Percentiles rank a stretch among this genome's conserved stretches.
phyloP scores from a whole-genome alignment of 2,329 filamentous ascomycete genomes.

The Phyllosticta citribraziliensis region DNA sequence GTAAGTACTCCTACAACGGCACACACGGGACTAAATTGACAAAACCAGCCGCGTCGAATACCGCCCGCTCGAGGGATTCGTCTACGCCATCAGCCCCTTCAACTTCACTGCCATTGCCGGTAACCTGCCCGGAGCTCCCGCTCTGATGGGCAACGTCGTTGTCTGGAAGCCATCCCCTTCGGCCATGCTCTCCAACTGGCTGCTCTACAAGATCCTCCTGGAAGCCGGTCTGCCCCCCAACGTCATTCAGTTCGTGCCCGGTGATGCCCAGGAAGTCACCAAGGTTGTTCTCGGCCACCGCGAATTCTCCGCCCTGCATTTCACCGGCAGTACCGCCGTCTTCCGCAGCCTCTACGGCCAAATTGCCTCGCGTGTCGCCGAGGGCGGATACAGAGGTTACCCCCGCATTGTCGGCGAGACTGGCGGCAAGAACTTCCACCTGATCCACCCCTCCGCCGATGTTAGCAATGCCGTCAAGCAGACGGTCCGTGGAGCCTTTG shows the following conservation, averaged over 20 bases:
- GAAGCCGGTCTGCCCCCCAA: conserved; percentile 83
- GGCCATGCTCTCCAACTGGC: conserved; percentile 82
- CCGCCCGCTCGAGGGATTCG: conserved; percentile 84
- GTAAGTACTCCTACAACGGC: background rate
- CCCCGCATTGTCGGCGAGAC: conserved; percentile 86
- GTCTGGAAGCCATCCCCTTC: conserved; percentile 93
- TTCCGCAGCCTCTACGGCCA: conserved; percentile 83
- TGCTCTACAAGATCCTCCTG: conserved; percentile 80
- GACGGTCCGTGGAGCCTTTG: conserved; percentile 78
- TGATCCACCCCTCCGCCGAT: conserved; percentile 69
- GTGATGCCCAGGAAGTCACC: conserved; percentile 76
- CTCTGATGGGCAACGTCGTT: conserved; percentile 86
- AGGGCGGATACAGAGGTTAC: conserved; percentile 75
- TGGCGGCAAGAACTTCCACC: conserved; percentile 88
- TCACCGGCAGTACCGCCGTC: conserved; percentile 84
- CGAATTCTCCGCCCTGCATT: conserved; percentile 85
- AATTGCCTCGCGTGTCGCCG: conserved; percentile 71
- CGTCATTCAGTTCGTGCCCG: conserved; percentile 89
- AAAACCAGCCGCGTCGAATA: conserved; percentile 58
- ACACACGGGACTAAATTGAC: conserved; percentile 28
- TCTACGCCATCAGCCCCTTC: conserved; percentile 90
- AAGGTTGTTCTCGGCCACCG: conserved; percentile 64
- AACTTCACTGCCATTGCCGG: conserved; percentile 95
- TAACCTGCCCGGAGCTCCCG: conserved; percentile 74
- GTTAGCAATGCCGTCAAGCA: conserved; percentile 69